A percentile compares a stretch with the other conserved stretches of the same genome.
Evolutionary conservation across 306 rosid species (phyloP).

Genomic region (Dryas alaskensis): DNA sequence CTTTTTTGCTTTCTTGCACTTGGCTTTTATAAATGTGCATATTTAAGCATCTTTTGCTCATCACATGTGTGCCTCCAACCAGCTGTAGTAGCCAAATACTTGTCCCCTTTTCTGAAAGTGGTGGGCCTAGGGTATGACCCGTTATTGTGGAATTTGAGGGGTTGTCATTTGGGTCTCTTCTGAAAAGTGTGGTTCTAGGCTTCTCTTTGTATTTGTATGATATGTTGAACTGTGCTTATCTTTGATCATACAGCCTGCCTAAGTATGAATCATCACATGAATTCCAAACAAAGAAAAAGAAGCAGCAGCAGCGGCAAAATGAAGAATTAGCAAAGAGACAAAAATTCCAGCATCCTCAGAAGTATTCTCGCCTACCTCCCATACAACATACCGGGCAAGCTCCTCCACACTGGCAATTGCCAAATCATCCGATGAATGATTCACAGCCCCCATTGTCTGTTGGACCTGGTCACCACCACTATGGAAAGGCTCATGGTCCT

Average conservation of each 20-base stretch:
- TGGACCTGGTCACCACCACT: conserved; percentile 52
- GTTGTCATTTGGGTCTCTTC: background rate
- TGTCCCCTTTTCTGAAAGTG: background rate
- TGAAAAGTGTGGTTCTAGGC: background rate
- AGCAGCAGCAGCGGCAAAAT: conserved; percentile 62
- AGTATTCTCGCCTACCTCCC: conserved; percentile 49
- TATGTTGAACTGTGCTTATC: conserved; percentile 4
- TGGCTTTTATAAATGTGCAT: background rate
- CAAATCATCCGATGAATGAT: conserved; percentile 40
- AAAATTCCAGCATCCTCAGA: conserved; percentile 54
- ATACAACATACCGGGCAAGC: conserved; percentile 47
- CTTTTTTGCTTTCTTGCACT: background rate
- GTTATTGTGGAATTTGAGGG: background rate
- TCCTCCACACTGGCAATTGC: conserved; percentile 40
- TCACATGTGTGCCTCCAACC: background rate
- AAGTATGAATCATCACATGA: conserved; percentile 71
- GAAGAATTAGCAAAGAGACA: conserved; percentile 62
- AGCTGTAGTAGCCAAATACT: background rate
- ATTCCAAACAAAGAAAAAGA: conserved; percentile 70
- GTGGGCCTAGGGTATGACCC: background rate
- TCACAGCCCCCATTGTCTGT: conserved; percentile 45
- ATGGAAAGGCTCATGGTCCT: conserved; percentile 49
- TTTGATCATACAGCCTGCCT: conserved; percentile 49
- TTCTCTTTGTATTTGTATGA: background rate
- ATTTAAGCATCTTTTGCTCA: background rate